Conservation (phyloP, 2,329 filamentous ascomycete species). For the Diaporthe amygdali region DNA sequence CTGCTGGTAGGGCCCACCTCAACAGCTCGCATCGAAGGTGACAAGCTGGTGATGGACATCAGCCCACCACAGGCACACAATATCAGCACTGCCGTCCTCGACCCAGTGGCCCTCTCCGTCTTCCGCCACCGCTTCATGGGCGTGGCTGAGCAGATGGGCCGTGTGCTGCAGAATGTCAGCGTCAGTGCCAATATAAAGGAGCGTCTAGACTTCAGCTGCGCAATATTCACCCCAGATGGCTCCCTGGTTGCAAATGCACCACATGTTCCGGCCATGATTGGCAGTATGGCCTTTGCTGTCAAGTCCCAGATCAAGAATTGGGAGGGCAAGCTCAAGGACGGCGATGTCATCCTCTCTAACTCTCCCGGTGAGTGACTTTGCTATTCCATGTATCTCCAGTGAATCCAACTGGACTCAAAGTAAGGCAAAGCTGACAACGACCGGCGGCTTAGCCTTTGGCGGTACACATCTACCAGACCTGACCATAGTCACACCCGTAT, state of each 20-base stretch:
- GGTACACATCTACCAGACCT: conserved; percentile 46
- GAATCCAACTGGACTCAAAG: background rate
- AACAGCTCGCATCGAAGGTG: conserved; percentile 40
- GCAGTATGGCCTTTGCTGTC: conserved; percentile 46
- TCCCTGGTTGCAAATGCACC: conserved; percentile 45
- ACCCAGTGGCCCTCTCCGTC: conserved; percentile 45
- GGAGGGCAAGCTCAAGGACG: conserved; percentile 37
- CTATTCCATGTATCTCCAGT: background rate
- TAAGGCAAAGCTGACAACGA: background rate
- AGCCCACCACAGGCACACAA: conserved; percentile 3
- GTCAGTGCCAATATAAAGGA: conserved; percentile 55
- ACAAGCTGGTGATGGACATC: conserved; percentile 44
- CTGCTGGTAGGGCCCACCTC: conserved; percentile 45
- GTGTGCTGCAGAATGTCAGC: conserved; percentile 58
- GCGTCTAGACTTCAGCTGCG: conserved; percentile 47
- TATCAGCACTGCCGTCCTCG: background rate
- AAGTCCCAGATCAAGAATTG: conserved; percentile 41
- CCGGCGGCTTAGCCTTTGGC: conserved; percentile 27
- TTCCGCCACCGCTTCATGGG: conserved; percentile 64
- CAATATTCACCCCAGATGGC: conserved; percentile 45
- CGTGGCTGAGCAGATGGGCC: conserved; percentile 64
- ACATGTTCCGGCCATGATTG: conserved; percentile 46
- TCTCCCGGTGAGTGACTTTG: conserved; percentile 34
- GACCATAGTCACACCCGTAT: conserved; percentile 46
- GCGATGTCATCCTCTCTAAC: conserved; percentile 45